Conservation (phyloP, 371 early-diverging fungal species). For the Funneliformis caledonium region DNA sequence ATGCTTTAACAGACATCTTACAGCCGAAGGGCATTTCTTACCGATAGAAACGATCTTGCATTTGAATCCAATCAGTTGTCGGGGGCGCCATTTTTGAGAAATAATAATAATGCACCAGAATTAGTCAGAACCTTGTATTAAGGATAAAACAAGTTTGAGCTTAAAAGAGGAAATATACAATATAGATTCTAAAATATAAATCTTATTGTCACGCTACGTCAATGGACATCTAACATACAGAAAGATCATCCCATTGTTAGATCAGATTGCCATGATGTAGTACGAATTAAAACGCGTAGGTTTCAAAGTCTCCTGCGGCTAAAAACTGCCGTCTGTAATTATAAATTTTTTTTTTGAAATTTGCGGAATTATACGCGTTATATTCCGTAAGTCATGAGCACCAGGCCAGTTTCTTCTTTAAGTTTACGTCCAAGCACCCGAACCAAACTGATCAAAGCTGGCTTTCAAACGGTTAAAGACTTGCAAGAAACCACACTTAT, state of each 20-base stretch:
- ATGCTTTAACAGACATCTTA: not conserved
- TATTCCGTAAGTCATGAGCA: not conserved
- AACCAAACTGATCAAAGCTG: conserved; percentile 24
- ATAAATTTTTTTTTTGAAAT: too few relatives aligned
- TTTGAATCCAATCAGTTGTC: conserved; percentile 59
- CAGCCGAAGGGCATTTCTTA: conserved; percentile 14
- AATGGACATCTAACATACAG: not conserved
- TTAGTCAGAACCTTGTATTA: not conserved
- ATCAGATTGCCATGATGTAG: too few relatives aligned
- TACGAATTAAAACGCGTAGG: too few relatives aligned
- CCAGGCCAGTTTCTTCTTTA: conserved; percentile 28
- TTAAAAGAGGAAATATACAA: too few relatives aligned
- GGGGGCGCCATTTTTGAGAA: conserved; percentile 53
- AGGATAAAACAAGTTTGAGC: too few relatives aligned
- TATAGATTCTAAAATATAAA: not conserved
- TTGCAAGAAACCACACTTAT: conserved; percentile 27
- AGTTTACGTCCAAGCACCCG: conserved; percentile 14
- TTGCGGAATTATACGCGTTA: not conserved
- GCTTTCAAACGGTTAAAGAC: conserved; percentile 34
- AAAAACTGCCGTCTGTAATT: too few relatives aligned
- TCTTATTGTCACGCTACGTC: not conserved
- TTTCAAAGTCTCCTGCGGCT: too few relatives aligned
- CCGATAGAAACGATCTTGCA: conserved; percentile 61
- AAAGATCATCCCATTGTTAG: not conserved
- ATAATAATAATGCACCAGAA: too few relatives aligned